Conservation (phyloP, 257 asterid species). For the Lantana camara region DNA sequence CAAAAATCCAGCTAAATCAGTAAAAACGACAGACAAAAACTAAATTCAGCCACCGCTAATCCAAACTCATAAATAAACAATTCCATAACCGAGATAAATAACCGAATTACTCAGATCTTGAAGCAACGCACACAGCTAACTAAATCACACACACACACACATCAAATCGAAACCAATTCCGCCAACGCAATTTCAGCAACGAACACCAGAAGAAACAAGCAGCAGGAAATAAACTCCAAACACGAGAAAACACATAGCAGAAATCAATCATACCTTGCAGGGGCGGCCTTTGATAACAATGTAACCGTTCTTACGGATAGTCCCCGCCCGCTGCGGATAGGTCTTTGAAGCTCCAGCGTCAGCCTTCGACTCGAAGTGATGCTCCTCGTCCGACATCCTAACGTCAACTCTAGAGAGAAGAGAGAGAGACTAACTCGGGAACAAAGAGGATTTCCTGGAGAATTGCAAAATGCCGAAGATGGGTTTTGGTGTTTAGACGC, state of each 20-base stretch:
- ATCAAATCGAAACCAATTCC: not conserved
- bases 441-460: not conserved
- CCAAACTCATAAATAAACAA: not conserved
- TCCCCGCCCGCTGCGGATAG: constrained; percentile 71
- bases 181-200: no score
- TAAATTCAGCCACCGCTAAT: not conserved
- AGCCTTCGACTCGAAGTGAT: constrained; percentile 64
- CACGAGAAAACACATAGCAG: not conserved
- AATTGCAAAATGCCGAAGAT: not conserved
- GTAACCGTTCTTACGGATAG: constrained; percentile 67
- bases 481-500: no score
- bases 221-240: not conserved
- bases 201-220: not conserved
- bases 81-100: not conserved
- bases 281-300: constrained; percentile 63
- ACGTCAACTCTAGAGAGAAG: constrained; percentile 24
- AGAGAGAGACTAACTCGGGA: not conserved
- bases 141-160: not conserved
- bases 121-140: not conserved
- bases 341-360: constrained; percentile 78
- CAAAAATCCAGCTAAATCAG: not conserved
- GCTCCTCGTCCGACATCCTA: constrained; percentile 74
- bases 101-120: constrained; percentile 4
- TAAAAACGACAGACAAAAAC: not conserved
- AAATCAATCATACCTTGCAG: constrained; percentile 48